Base-by-base conservation (phyloP, 805 yeast genomes). In the Candida xyloterini region DNA sequence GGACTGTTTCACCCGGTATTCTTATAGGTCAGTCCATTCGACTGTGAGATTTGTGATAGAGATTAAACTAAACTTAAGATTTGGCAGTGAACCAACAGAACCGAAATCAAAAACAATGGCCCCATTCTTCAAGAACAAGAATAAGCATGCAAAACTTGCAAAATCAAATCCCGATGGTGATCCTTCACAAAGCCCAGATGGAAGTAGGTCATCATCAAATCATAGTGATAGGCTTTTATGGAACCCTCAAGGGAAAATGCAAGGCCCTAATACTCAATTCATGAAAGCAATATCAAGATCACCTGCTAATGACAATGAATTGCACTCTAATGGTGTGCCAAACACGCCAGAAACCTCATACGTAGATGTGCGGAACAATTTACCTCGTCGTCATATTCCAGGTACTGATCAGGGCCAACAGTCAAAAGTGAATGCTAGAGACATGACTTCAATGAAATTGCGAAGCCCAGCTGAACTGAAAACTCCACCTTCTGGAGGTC, bases 101-200 rank as follows among this genome's bases (percentile, higher is more conserved):
- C 9, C 22, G 22, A 13, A 27, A 14, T 3, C 21, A n/a, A 15
- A 21, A 11, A 26, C 10, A 24, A 44, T 44, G 48, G 38, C 48
- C 10, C 53, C 57, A 1, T 53, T 56, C 30, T 56, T 55, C 45
- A 56, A 53, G 40, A 53, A 48, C 31, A 56, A 50, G 46, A 43
- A 29, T 24, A 48, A 46, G 24, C 52, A 44, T 27, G 16, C 46
- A 28, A 48, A 47, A 16, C 51, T 43, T 27, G 16, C 46, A 28
- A 48, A 47, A 22, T 8, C 29, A 13, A n/a, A 27, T 9, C 20
- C 28, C 13, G 38, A 24, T 9, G 35, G 15, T 26, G 18, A 32
- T 20, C 34, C 30, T 11, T 40, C 52, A 2, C 50, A 44, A 15
- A 22, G 31, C 26, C 22, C 40, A 13, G 18, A 26, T 26, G 21